Percentiles rank a stretch among this genome's conserved stretches.
Evolutionary conservation across 2,329 filamentous ascomycete genomes (phyloP).

Genomic region (Hypomyces rosellus): DNA sequence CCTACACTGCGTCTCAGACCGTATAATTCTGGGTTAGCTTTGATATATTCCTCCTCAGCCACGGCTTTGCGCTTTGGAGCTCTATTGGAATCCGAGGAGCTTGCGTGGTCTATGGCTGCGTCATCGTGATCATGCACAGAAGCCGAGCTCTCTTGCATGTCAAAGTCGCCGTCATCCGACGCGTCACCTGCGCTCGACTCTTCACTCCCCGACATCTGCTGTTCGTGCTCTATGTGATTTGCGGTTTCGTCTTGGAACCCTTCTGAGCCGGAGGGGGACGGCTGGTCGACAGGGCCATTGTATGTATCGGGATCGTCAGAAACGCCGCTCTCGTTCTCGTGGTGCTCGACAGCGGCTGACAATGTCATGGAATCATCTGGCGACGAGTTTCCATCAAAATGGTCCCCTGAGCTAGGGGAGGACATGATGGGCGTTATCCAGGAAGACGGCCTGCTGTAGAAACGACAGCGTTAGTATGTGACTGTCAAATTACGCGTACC

Average conservation of each 20-base stretch:
- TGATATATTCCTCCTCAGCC: conserved; percentile 71
- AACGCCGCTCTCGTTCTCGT: conserved; percentile 59
- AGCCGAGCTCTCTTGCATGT: conserved; percentile 55
- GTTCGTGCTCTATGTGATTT: conserved; percentile 34
- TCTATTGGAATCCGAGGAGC: conserved; percentile 64
- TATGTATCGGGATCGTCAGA: conserved; percentile 54
- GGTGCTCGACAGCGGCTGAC: conserved; percentile 30
- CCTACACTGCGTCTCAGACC: conserved; percentile 87
- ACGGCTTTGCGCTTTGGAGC: conserved; percentile 66
- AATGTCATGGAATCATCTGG: conserved; percentile 42
- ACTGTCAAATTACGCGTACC: conserved; percentile 12
- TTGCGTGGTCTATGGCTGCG: conserved; percentile 44
- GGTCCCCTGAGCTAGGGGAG: conserved; percentile 54
- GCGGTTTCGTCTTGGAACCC: conserved; percentile 33
- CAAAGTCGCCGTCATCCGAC: conserved; percentile 69
- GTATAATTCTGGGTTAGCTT: conserved; percentile 90
- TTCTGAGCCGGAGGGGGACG: conserved; percentile 38
- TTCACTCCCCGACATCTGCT: conserved; percentile 39
- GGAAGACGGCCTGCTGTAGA: conserved; percentile 47
- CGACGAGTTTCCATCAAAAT: conserved; percentile 61
- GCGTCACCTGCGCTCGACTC: conserved; percentile 48
- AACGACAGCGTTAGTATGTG: conserved; percentile 30
- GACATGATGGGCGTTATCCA: conserved; percentile 57
- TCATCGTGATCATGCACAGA: conserved; percentile 42
- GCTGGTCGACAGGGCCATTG: conserved; percentile 47